Base-by-base conservation (phyloP, 352 stramenopile species). In the Phytophthora pinifolia region DNA sequence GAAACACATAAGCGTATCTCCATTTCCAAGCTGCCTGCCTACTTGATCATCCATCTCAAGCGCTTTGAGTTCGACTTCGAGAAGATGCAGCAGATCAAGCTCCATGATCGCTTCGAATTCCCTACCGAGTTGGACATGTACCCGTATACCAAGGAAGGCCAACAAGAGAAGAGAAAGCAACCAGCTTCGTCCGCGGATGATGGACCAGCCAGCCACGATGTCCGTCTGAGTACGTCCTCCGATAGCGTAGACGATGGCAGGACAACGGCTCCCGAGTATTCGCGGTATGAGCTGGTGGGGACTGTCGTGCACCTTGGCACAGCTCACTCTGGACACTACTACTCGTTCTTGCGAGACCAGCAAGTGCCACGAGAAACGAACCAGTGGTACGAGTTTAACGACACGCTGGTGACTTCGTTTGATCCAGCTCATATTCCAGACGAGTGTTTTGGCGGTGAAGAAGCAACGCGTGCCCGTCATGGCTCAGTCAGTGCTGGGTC, bases 1-100 rank as follows among this genome's bases (percentile, higher is more conserved):
- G 84, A 93, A 35, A 97, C 91, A 0, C 76, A 91, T 62, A 98
- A 98, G 58, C 74, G 87, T 22, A 92, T 95, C 42, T 96, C 80
- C 0, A 96, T 97, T 55, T 77, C 82, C 2, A 88, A 89, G 46
- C 72, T 98, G 14, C 93, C 93, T 6, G 72, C 86, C 18, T 83
- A 94, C 45, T 65, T 98, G 22, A 91, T 98, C 31, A 91, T 98
- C 46, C 94, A 98, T 52, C 54, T 98, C 9, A 98, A 98, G 71
- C 83, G 94, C 0, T 98, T 98, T 39, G 92, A 98, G 53, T 98
- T 98, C 58, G 90, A 98, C 64, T 97, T 97, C 33, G 90, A 97
- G 49, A 93, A 84, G 10, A 96, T 98, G 85, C 86, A 96, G 39
- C 89, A 96, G 64, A 91, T 83, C 36, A 98, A 98, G 52, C 81